Evolutionary conservation across 805 yeast species (phyloP).

Genomic region (Ogataea trehaloabstinens): DNA sequence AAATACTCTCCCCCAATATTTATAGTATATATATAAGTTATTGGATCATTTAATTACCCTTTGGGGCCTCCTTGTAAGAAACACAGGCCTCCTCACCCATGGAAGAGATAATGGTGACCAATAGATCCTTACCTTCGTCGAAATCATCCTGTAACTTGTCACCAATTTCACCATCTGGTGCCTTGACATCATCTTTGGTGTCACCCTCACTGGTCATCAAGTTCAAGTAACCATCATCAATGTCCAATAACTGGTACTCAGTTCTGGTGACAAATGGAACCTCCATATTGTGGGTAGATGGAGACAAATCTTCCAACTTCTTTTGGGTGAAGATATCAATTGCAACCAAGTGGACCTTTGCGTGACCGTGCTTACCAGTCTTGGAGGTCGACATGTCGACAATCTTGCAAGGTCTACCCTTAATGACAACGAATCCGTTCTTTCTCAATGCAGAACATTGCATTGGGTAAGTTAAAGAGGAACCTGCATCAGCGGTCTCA

Average conservation of each 20-base stretch:
- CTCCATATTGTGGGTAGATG: slow-evolving; percentile 99
- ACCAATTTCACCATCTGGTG: slow-evolving; percentile 98
- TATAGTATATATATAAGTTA: slow-evolving; percentile 8
- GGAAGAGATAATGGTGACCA: slow-evolving; percentile 94
- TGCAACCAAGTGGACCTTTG: slow-evolving; percentile 99
- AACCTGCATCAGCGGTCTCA: slow-evolving; percentile 98
- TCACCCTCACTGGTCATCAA: slow-evolving; percentile 97
- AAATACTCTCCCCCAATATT: slow-evolving; percentile 1
- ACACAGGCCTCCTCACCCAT: slow-evolving; percentile 99
- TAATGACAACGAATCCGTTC: slow-evolving; percentile 98
- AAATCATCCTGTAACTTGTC: slow-evolving; percentile 87
- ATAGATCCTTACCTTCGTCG: slow-evolving; percentile 97
- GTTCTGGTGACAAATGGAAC: slow-evolving; percentile 96
- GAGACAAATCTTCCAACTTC: slow-evolving; percentile 99
- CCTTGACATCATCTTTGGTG: slow-evolving; percentile 98
- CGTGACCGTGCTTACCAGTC: slow-evolving; percentile 99
- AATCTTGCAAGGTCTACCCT: slow-evolving; percentile 99
- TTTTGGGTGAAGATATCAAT: slow-evolving; percentile 98
- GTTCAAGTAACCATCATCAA: slow-evolving; percentile 96
- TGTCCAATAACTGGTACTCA: slow-evolving; percentile 96
- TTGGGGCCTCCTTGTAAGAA: slow-evolving; percentile 98
- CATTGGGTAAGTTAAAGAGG: slow-evolving; percentile 97
- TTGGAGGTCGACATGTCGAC: slow-evolving; percentile 99
- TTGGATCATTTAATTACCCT: slow-evolving; percentile 36
- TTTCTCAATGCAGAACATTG: slow-evolving; percentile 99